phyloP scores from a whole-genome alignment of 2,329 filamentous ascomycete genomes.

The Diaporthe vexans region DNA sequence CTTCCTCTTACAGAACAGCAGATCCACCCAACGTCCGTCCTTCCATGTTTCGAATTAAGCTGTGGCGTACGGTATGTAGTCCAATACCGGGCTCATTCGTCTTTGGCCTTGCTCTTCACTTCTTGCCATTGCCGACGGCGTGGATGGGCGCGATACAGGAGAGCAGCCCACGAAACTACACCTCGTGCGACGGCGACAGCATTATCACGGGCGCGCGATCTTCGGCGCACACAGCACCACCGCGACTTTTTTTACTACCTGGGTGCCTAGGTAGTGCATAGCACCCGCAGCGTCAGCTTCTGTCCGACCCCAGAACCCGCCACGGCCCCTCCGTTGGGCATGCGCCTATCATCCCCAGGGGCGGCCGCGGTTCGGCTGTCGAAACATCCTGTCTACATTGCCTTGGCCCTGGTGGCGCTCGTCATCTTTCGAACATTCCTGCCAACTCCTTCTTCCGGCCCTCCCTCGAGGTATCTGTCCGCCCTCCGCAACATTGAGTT shows the following conservation, averaged over 20 bases:
- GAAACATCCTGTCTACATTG: conserved; percentile 18
- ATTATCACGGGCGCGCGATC: background rate
- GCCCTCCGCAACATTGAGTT: conserved; percentile 21
- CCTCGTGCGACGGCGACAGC: background rate
- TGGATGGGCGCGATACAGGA: conserved; percentile 5
- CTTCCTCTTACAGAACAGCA: conserved; percentile 13
- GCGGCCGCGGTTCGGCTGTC: conserved; percentile 24
- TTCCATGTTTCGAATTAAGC: conserved; percentile 22
- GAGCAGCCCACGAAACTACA: conserved; percentile 11
- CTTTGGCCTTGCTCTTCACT: conserved; percentile 8
- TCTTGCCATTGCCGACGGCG: conserved; percentile 5
- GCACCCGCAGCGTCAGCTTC: background rate
- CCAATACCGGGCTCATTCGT: background rate
- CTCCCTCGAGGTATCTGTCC: conserved; percentile 19
- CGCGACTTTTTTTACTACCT: background rate
- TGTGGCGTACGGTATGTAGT: background rate
- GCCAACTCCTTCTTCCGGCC: background rate
- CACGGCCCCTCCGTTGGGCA: conserved; percentile 9
- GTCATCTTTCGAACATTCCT: conserved; percentile 24
- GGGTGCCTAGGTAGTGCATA: background rate
- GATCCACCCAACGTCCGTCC: background rate
- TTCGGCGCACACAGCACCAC: background rate
- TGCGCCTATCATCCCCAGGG: conserved; percentile 5
- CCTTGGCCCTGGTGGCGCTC: conserved; percentile 30
- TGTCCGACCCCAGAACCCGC: background rate